Conservation (phyloP, 2,329 filamentous ascomycete genomes). For the Xylaria sp. region DNA sequence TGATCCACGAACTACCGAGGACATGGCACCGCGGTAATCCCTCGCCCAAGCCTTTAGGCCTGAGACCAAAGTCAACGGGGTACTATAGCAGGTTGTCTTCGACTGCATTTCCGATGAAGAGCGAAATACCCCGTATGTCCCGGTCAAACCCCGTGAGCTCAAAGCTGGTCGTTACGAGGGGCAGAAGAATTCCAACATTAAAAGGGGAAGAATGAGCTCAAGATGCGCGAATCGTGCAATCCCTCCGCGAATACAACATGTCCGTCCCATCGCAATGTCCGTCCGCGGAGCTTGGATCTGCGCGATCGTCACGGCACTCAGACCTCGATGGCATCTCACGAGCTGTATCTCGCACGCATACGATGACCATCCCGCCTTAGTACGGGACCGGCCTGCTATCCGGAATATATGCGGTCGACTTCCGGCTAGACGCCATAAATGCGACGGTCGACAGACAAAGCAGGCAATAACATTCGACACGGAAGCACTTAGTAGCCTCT, state of each 20-base stretch:
- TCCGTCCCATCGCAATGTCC: slow-evolving; percentile 52
- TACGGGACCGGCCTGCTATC: too few relatives aligned
- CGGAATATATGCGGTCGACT: too few relatives aligned
- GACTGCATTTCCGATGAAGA: slow-evolving; percentile 59
- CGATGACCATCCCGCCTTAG: slow-evolving; percentile 58
- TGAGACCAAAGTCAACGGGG: slow-evolving; percentile 40
- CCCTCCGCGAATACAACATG: slow-evolving; percentile 47
- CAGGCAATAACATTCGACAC: slow-evolving; percentile 45
- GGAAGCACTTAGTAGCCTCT: too few relatives aligned
- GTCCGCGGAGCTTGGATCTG: slow-evolving; percentile 45
- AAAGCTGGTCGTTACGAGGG: too few relatives aligned
- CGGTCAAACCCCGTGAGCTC: slow-evolving; percentile 46
- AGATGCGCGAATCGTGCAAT: slow-evolving; percentile 54
- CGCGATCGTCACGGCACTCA: slow-evolving; percentile 22
- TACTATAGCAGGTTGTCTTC: slow-evolving; percentile 51
- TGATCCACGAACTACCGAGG: too few relatives aligned
- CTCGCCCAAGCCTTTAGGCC: background rate
- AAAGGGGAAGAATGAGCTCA: too few relatives aligned
- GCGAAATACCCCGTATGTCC: slow-evolving; percentile 56
- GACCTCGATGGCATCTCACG: slow-evolving; percentile 17
- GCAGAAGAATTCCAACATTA: too few relatives aligned
- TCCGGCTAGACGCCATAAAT: too few relatives aligned
- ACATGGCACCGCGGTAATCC: background rate
- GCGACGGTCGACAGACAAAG: too few relatives aligned
- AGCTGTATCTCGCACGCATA: slow-evolving; percentile 43